These are phyloP conservation scores for Exophiala sideris DNA, from an alignment of 2,329 filamentous ascomycete genomes.

Conservation along the genomic window DNA sequence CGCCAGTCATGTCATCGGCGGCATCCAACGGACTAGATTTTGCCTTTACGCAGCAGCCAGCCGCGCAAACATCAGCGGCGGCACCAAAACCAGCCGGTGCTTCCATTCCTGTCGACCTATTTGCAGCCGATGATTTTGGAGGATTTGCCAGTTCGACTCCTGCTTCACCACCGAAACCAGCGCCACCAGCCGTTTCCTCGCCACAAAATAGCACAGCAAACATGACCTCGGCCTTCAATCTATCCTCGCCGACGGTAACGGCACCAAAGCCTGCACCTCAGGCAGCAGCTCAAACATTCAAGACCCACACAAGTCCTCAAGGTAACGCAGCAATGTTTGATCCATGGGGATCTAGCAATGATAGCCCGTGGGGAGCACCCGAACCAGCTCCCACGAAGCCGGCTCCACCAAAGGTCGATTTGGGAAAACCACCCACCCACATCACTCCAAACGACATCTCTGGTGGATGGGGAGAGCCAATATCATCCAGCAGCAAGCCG, in stretches of 20 bases:
- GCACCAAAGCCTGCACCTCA: conserved; percentile 32
- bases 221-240: conserved; percentile 74
- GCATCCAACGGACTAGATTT: conserved; percentile 61
- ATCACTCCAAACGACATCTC: conserved; percentile 60
- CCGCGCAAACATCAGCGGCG: conserved; percentile 36
- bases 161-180: conserved; percentile 34
- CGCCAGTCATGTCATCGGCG: conserved; percentile 47
- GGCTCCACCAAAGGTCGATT: conserved; percentile 23
- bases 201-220: conserved; percentile 27
- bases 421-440: conserved; percentile 42
- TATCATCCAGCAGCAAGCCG: conserved; percentile 35
- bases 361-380: conserved; percentile 69
- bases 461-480: conserved; percentile 59
- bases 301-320: conserved; percentile 32
- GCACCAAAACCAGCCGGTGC: conserved; percentile 49
- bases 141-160: conserved; percentile 27
- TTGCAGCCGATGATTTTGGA: conserved; percentile 29
- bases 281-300: conserved; percentile 34
- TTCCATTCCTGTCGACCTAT: conserved; percentile 32
- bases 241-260: conserved; percentile 55
- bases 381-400: conserved; percentile 49
- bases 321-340: conserved; percentile 53
- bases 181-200: conserved; percentile 33
- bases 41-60: conserved; percentile 61
- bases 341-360: conserved; percentile 63